phyloP scores from a whole-genome alignment of 345 rosid species.

The Balakata baccata region DNA sequence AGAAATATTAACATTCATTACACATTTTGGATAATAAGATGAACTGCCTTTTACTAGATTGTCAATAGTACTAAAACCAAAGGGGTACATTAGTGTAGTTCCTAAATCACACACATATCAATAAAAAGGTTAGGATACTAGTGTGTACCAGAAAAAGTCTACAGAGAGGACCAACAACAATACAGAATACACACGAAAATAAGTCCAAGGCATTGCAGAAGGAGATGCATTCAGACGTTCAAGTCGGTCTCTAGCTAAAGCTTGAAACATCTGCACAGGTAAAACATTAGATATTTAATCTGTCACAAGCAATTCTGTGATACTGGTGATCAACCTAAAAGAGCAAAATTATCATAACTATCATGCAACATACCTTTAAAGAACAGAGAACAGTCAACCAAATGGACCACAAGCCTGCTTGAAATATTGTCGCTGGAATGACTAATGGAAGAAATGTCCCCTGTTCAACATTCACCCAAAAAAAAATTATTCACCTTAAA shows the following conservation, averaged over 20 bases:
- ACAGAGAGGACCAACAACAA: conserved; percentile 67
- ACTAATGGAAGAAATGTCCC: conserved; percentile 89
- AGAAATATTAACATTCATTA: background rate
- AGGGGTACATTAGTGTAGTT: background rate
- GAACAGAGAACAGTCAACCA: conserved; percentile 86
- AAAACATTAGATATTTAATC: conserved; percentile 1
- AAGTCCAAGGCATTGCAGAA: conserved; percentile 79
- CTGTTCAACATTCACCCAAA: conserved; percentile 39
- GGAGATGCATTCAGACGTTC: conserved; percentile 96
- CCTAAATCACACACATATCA: background rate
- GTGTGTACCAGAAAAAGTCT: conserved; percentile 71
- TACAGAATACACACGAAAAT: conserved; percentile 83
- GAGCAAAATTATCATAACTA: conserved; percentile 12
- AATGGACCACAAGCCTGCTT: conserved; percentile 76
- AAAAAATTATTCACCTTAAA: conserved; percentile 8
- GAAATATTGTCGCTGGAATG: conserved; percentile 77
- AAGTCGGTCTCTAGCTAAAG: conserved; percentile 94
- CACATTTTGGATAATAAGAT: background rate
- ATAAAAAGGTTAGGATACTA: conserved; percentile 16
- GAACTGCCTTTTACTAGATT: background rate
- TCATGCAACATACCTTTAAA: conserved; percentile 56
- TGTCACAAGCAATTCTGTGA: background rate
- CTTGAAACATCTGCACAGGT: conserved; percentile 85
- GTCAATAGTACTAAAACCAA: background rate
- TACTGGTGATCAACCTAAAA: conserved; percentile 17